A percentile compares a stretch with the other conserved stretches of the same genome.
Conservation (phyloP, 257 asterid genomes). For the Penstemon eatonii region DNA sequence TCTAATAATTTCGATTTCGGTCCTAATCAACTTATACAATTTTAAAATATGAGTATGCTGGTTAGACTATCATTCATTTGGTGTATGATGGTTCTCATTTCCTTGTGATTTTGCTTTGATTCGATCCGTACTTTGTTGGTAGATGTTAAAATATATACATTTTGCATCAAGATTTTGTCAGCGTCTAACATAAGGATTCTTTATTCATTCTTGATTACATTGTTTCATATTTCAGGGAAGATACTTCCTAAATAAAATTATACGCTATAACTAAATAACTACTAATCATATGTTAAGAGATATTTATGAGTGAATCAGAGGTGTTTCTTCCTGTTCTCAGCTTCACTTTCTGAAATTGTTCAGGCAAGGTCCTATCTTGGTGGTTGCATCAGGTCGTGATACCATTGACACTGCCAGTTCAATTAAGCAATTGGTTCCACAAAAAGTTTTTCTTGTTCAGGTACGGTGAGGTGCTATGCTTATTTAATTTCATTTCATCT, state of each 20-base stretch:
- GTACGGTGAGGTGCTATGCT: slow-evolving; percentile 40
- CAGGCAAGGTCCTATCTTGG: slow-evolving; percentile 82
- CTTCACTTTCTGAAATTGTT: slow-evolving; percentile 29
- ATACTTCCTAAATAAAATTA: slow-evolving; percentile 10
- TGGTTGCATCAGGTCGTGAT: slow-evolving; percentile 89
- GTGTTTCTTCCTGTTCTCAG: slow-evolving; percentile 25
- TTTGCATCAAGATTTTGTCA: neutral
- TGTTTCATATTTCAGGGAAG: neutral
- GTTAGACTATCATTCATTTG: neutral
- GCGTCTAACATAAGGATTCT: neutral
- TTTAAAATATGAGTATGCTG: neutral
- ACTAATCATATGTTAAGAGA: slow-evolving; percentile 1
- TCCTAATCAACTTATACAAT: neutral
- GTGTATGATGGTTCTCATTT: slow-evolving; percentile 14
- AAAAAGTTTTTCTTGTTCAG: slow-evolving; percentile 75
- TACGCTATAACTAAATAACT: neutral
- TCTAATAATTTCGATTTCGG: neutral
- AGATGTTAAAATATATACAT: neutral
- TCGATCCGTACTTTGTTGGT: neutral
- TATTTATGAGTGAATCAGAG: slow-evolving; percentile 9
- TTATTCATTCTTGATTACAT: slow-evolving; percentile 5
- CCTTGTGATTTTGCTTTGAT: neutral
- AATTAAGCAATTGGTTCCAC: slow-evolving; percentile 66
- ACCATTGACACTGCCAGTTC: slow-evolving; percentile 70
- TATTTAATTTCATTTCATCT: neutral